Evolutionary conservation across 805 yeast species (phyloP), one percentile per base, ranked within the genome.

Genomic region (Yarrowia divulgata): DNA sequence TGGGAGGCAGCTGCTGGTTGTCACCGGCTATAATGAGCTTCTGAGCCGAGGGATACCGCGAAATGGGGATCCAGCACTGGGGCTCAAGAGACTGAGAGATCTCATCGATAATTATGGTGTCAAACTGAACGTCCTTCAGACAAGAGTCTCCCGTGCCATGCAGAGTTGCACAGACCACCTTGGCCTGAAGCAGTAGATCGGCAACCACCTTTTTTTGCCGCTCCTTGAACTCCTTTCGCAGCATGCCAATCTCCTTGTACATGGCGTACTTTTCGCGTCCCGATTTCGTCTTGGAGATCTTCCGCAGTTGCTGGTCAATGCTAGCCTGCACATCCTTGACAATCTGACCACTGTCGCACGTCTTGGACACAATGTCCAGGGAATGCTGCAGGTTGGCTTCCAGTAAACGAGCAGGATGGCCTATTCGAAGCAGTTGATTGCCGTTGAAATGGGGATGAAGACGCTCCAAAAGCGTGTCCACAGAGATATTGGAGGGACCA

Each of bases 41-140:
- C 43, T 83, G 82, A 29, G 83, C 80, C 9, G 86, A 83, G 14
- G 83, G 78, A 74, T 90, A 94, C 46, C 85, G 84, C 3, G 92
- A 82, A 8, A 95, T 71, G 0, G 99, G 98, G 32, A 94, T 93
- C 98, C 98, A 93, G 74, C 98, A 93, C 73, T 94, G 97, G 0
- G 98, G 97, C 75, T 94, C 97, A 68, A 94, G 79, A 12, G 97
- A 85, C 77, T 94, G 99, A 0, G 98, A 92, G 0, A 94, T 97
- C 78, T 94, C 99, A 79, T 94, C 99, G 43, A 94, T 93, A 13
- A 95, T 90, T 40, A 94, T 81, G 0, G 97, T 87, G 72, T 91
- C 91, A 75, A 94, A 91, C 73, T 85, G 85, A 50, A 87, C 79
- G 3, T 85, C 81, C n/a, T 85, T 81, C 10, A 93, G 78, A 62